phyloP scores from a whole-genome alignment of 163 green algal species.

The Scenedesmus sp. region DNA sequence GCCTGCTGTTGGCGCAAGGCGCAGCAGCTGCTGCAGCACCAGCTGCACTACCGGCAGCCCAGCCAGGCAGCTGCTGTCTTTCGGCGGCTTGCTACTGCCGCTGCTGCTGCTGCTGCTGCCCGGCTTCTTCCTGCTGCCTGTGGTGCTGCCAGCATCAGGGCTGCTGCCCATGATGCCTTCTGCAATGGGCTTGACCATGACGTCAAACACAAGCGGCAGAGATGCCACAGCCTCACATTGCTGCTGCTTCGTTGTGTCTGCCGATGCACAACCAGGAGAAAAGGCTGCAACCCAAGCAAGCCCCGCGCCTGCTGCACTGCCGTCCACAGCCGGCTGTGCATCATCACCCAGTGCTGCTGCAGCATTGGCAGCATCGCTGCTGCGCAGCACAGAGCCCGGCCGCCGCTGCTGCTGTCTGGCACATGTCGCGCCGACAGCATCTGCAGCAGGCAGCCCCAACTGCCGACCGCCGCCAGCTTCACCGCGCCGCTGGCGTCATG shows the following conservation, averaged over 20 bases:
- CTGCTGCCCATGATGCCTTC: background rate
- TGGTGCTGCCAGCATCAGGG: background rate
- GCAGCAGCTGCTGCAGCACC: constrained; percentile 29
- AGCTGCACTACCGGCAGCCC: constrained; percentile 17
- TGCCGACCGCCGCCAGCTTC: constrained; percentile 12
- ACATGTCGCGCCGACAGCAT: background rate
- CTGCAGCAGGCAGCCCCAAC: constrained; percentile 9
- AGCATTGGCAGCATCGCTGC: background rate
- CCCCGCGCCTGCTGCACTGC: background rate
- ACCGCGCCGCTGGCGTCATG: background rate
- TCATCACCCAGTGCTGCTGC: constrained; percentile 2
- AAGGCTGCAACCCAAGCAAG: background rate
- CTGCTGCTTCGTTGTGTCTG: background rate
- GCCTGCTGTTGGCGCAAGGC: background rate
- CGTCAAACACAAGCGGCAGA: background rate
- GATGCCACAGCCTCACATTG: background rate
- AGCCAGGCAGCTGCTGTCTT: constrained; percentile 25
- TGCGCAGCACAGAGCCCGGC: background rate
- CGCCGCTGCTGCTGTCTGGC: background rate
- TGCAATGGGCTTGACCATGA: constrained; percentile 15
- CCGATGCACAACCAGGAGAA: background rate
- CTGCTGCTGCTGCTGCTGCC: background rate
- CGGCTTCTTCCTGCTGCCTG: background rate
- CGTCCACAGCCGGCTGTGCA: background rate
- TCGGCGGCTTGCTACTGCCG: background rate